A percentile compares a stretch with the other conserved stretches of the same genome.
Conservation (phyloP, 495 filamentous ascomycete species). For the Wilcoxina mikolae region DNA sequence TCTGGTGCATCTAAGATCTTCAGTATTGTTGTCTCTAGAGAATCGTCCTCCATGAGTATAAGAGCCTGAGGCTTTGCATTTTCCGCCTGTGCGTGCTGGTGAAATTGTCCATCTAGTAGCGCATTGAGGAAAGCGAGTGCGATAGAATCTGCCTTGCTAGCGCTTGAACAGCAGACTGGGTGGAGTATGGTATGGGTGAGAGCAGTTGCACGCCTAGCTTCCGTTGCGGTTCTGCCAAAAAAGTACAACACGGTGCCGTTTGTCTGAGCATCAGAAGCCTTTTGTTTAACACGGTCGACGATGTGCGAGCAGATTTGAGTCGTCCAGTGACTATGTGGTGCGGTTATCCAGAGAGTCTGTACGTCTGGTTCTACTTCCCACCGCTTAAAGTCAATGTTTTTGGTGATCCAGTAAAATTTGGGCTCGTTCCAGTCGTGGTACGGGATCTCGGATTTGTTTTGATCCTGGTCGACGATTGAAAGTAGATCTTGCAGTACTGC, state of each 20-base stretch:
- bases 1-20: neutral
- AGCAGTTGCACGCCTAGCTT: neutral
- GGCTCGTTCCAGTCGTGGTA: neutral
- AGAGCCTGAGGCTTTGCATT: neutral
- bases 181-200: neutral
- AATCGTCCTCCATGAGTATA: neutral
- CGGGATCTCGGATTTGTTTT: neutral
- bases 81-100: neutral
- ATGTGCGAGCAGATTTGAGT: neutral
- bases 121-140: neutral
- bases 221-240: neutral
- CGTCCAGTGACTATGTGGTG: neutral
- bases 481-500: neutral
- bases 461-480: neutral
- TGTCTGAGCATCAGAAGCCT: too few relatives aligned
- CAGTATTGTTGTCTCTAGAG: neutral
- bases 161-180: neutral
- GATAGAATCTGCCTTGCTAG: neutral
- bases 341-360: neutral
- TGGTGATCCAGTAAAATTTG: neutral
- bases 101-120: too few relatives aligned
- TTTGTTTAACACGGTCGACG: neutral
- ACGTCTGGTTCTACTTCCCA: neutral
- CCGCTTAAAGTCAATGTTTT: neutral
- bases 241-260: neutral